phyloP scores from a whole-genome alignment of 176 grass and related monocot genomes.

The Avena insularis region DNA sequence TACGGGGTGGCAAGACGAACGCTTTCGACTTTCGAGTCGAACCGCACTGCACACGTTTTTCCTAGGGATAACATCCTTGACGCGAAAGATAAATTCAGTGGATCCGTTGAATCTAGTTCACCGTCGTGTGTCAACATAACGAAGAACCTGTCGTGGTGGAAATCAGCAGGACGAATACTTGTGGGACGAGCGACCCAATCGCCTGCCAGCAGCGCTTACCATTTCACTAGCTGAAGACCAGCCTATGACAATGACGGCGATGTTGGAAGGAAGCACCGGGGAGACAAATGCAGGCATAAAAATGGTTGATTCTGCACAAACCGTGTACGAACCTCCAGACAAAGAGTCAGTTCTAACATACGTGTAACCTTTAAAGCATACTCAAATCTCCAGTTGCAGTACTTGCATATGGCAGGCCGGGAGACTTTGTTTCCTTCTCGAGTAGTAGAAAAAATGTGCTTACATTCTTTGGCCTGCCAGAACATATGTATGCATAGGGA shows the following conservation, averaged over 20 bases:
- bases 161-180: conserved; percentile 1
- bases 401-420: background rate
- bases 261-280: background rate
- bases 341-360: background rate
- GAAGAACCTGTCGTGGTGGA: background rate
- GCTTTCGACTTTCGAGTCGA: conserved; percentile 17
- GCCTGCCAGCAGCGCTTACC: background rate
- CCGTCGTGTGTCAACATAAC: background rate
- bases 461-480: background rate
- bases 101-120: background rate
- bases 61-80: conserved; percentile 1
- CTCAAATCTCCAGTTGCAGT: background rate
- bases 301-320: background rate
- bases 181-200: background rate
- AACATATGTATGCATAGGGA: background rate
- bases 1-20: background rate
- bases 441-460: background rate
- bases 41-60: conserved; percentile 35
- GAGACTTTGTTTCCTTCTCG: background rate
- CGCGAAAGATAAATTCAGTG: background rate
- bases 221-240: conserved; percentile 5
- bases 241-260: background rate
- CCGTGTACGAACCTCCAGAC: background rate
- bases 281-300: background rate
- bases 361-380: background rate